Conservation (phyloP, 208 protist genomes). For the Histomonas meleagridis region DNA sequence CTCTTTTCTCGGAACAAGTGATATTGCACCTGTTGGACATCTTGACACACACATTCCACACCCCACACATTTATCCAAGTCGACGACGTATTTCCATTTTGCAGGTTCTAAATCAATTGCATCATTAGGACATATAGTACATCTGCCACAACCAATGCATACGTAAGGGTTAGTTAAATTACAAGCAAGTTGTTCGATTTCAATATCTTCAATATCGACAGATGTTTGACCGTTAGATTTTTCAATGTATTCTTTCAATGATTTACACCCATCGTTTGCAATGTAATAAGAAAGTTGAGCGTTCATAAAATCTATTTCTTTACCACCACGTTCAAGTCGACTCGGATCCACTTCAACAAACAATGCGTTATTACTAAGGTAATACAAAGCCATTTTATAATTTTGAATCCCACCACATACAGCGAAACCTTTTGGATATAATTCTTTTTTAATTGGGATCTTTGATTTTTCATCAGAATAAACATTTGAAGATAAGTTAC, state of each 20-base stretch:
- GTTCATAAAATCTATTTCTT: background rate
- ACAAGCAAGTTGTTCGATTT: background rate
- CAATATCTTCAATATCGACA: background rate
- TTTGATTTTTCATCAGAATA: background rate
- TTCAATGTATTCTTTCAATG: background rate
- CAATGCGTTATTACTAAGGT: background rate
- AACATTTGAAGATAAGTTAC: background rate
- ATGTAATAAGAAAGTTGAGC: background rate
- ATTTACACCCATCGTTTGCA: background rate
- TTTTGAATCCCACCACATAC: background rate
- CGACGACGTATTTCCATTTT: background rate
- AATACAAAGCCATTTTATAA: background rate
- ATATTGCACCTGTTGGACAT: constrained; percentile 4
- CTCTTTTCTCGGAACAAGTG: background rate
- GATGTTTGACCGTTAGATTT: background rate
- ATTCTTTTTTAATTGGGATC: background rate
- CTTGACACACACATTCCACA: background rate
- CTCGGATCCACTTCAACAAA: background rate
- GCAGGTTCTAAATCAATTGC: constrained; percentile 2
- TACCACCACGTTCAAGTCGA: background rate
- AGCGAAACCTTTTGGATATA: background rate
- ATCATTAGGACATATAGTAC: background rate
- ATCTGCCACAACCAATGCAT: constrained; percentile 2
- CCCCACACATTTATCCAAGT: background rate
- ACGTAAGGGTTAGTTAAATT: background rate